These are phyloP conservation scores for Trypanosomatidae sp. DNA, from an alignment of 208 protist genomes.

Conservation along the genomic window DNA sequence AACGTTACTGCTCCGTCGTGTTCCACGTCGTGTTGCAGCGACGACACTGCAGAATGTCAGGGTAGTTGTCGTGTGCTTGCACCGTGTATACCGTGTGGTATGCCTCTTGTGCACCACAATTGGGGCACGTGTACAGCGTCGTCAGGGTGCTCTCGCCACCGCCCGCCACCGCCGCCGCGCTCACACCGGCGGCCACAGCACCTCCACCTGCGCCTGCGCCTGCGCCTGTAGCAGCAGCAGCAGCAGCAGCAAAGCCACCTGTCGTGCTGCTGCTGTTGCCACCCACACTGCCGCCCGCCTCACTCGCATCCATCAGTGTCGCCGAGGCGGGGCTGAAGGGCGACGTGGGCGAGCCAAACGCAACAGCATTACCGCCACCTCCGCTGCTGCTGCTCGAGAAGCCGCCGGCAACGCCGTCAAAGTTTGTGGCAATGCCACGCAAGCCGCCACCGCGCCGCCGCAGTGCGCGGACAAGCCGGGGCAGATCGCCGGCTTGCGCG, in stretches of 20 bases:
- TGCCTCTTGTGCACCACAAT: conserved; percentile 47
- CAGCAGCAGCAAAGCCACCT: too few species aligned
- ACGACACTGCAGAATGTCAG: conserved; percentile 41
- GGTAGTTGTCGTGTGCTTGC: conserved; percentile 63
- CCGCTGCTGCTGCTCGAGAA: conserved; percentile 5
- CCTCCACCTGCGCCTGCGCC: too few species aligned
- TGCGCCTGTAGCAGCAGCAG: conserved; percentile 1
- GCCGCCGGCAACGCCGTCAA: background rate
- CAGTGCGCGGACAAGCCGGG: conserved; percentile 11
- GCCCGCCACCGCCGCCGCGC: background rate
- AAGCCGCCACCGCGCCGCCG: conserved; percentile 8
- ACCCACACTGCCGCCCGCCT: too few species aligned
- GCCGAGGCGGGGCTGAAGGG: conserved; percentile 3
- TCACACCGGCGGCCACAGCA: too few species aligned
- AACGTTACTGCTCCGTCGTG: conserved; percentile 4
- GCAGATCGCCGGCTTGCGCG: conserved; percentile 12
- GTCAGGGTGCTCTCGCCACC: conserved; percentile 13
- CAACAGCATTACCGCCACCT: background rate
- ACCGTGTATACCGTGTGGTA: conserved; percentile 51
- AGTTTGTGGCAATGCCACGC: conserved; percentile 3
- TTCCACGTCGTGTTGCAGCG: conserved; percentile 65
- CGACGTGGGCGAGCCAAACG: conserved; percentile 15
- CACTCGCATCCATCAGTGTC: too few species aligned
- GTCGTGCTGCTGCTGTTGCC: too few species aligned
- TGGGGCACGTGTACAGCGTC: conserved; percentile 46